Conservation (phyloP, 2,329 filamentous ascomycete species). For the Davidsoniella eucalypti region DNA sequence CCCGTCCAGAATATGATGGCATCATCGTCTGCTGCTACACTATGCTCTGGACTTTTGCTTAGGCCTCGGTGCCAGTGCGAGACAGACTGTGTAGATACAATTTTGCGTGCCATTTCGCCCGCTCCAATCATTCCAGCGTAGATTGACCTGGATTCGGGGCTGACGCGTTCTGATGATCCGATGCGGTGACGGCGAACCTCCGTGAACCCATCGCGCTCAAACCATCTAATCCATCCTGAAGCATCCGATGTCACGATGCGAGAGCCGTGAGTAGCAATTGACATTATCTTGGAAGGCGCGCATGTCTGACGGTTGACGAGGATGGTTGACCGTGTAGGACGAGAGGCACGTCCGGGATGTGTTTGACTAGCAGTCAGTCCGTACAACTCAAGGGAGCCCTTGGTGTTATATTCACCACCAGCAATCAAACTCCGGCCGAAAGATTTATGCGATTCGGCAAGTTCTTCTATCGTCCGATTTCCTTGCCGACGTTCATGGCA, state of each 20-base stretch:
- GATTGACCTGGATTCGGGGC: constrained; percentile 26
- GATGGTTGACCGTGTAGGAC: neutral
- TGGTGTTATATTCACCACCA: constrained; percentile 79
- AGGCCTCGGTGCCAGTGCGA: constrained; percentile 14
- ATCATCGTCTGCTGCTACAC: constrained; percentile 32
- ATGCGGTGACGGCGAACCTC: constrained; percentile 39
- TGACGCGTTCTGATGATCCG: constrained; percentile 33
- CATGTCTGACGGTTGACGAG: constrained; percentile 61
- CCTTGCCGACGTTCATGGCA: neutral
- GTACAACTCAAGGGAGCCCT: constrained; percentile 82
- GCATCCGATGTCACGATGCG: constrained; percentile 72
- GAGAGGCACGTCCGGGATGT: neutral
- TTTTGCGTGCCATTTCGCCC: constrained; percentile 66
- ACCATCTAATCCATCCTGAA: constrained; percentile 73
- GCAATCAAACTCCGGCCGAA: constrained; percentile 56
- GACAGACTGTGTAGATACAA: constrained; percentile 43
- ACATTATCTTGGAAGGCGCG: constrained; percentile 63
- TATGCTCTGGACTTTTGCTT: neutral
- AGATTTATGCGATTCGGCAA: constrained; percentile 17
- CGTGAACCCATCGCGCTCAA: constrained; percentile 65
- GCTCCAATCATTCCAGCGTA: constrained; percentile 36
- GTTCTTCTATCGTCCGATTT: constrained; percentile 20
- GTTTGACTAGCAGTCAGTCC: constrained; percentile 28
- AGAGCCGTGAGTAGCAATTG: constrained; percentile 65
- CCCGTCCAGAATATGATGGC: constrained; percentile 79